Conservation (phyloP, 1,139 yeast species). For the Sugiyamaella castrensis region DNA sequence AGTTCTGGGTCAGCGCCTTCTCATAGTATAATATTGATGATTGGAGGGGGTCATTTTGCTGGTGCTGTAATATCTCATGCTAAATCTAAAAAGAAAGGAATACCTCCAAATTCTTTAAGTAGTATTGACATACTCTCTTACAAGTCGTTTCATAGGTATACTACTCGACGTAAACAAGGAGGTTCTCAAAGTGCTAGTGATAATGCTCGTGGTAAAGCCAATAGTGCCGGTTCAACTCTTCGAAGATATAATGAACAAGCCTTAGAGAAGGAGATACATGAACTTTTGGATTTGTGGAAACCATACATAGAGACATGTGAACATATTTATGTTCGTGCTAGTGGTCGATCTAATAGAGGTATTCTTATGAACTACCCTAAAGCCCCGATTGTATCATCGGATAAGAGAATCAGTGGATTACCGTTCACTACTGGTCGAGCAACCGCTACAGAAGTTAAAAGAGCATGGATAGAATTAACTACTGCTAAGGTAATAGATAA, state of each 20-base stretch:
- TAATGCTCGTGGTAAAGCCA: slow-evolving; percentile 90
- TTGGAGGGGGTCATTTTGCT: slow-evolving; percentile 98
- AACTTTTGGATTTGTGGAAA: slow-evolving; percentile 63
- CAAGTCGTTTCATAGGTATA: slow-evolving; percentile 90
- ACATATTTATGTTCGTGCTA: slow-evolving; percentile 78
- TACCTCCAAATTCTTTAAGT: slow-evolving; percentile 46
- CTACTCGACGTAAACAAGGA: slow-evolving; percentile 96
- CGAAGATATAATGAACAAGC: slow-evolving; percentile 90
- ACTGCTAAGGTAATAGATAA: slow-evolving; percentile 52
- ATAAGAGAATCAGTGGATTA: slow-evolving; percentile 44
- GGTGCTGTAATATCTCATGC: slow-evolving; percentile 86
- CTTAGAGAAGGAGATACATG: slow-evolving; percentile 69
- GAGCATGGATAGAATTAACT: slow-evolving; percentile 79
- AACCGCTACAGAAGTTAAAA: slow-evolving; percentile 73
- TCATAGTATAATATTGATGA: slow-evolving; percentile 79
- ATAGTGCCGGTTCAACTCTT: slow-evolving; percentile 89
- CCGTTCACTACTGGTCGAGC: slow-evolving; percentile 93
- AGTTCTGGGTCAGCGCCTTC: slow-evolving; percentile 14
- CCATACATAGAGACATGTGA: slow-evolving; percentile 55
- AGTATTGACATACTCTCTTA: slow-evolving; percentile 53
- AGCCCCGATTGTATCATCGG: slow-evolving; percentile 42
- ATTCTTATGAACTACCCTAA: slow-evolving; percentile 62
- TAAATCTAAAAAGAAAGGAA: slow-evolving; percentile 51
- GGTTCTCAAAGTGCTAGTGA: slow-evolving; percentile 95
- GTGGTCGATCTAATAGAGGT: slow-evolving; percentile 65